Evolutionary conservation across 371 early-diverging fungal genomes (phyloP), one percentile per base, ranked within the genome.

Genomic region (Actinomortierella ambigua): DNA sequence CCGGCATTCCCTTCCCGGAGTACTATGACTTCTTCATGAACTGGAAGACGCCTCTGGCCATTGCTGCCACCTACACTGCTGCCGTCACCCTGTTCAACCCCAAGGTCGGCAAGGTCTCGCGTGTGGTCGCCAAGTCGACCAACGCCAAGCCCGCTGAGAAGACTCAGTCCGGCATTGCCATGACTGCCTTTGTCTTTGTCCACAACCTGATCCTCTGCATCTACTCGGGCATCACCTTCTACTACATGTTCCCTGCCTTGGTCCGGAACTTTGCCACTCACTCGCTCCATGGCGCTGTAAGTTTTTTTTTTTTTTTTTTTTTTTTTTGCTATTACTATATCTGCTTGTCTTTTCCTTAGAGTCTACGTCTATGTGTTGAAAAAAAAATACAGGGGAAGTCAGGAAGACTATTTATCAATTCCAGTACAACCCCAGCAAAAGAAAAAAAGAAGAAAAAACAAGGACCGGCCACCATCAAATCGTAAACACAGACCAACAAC

Each of bases 131-230:
- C 46, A 79, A 82, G 58, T 78, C 78, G 20, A 75, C 78, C 59
- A 81, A 80, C 47, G 64, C 79, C 28, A 76, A 76, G 59, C 57
- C 79, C 34, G 58, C 66, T 15, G 65, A 64, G 49, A 63, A 62
- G 52, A 61, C 68, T 24, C 61, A 71, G 55, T 80, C 81, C 13
- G 80, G 76, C 26, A 55, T 68, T 20, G 63, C 75, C 52, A 87
- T 92, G 84, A 92, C 88, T 60, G 81, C 85, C n/a, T 82, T 90
- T 53, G 88, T 93, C 29, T 84, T 92, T 64, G 60, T 87, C 5
- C 94, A 94, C 76, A 94, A 94, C 73, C 68, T 90, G 56, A 59
- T 79, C 27, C 77, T 94, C 40, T 87, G 87, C 24, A 57, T 85
- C 20, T 94, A 88, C 68, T 91, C 92, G 27, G 83, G 81, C 47